Conservation (phyloP, 768 basidiomycete genomes). For the Coprinopsis cinerea region DNA sequence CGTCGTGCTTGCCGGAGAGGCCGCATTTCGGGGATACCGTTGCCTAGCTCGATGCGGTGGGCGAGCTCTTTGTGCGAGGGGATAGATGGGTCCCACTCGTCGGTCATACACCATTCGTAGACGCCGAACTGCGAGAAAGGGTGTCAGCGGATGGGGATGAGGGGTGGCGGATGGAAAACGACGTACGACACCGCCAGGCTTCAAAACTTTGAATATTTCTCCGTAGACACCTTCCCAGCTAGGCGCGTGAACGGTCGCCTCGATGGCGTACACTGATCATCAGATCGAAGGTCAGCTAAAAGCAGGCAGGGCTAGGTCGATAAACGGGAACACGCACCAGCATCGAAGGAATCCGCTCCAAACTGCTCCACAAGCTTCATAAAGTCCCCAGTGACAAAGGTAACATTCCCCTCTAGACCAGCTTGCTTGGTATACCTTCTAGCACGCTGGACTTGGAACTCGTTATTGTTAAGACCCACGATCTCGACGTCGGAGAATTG, state of each 20-base stretch:
- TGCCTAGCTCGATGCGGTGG: constrained; percentile 89
- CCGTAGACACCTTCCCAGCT: constrained; percentile 94
- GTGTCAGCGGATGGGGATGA: constrained; percentile 1
- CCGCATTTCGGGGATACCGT: constrained; percentile 98
- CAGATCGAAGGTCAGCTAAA: constrained; percentile 4
- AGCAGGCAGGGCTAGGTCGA: not conserved
- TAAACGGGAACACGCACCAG: constrained; percentile 49
- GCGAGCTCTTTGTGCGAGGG: constrained; percentile 87
- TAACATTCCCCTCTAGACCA: constrained; percentile 70
- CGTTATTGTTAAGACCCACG: constrained; percentile 92
- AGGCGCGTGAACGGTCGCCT: constrained; percentile 96
- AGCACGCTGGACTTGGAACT: constrained; percentile 89
- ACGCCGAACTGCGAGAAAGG: constrained; percentile 71
- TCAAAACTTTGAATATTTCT: constrained; percentile 88
- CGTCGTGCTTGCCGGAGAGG: constrained; percentile 60
- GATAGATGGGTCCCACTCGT: constrained; percentile 80
- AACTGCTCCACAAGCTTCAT: constrained; percentile 92
- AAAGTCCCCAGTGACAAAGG: constrained; percentile 90
- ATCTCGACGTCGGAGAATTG: constrained; percentile 82
- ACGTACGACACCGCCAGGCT: constrained; percentile 86
- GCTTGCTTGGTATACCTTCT: constrained; percentile 72
- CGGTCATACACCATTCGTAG: constrained; percentile 99
- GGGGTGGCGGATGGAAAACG: constrained; percentile 24
- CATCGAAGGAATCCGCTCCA: constrained; percentile 90
- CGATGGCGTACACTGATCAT: constrained; percentile 83